Base-by-base conservation (phyloP, 306 rosid genomes). In the Cajanus cajan region DNA sequence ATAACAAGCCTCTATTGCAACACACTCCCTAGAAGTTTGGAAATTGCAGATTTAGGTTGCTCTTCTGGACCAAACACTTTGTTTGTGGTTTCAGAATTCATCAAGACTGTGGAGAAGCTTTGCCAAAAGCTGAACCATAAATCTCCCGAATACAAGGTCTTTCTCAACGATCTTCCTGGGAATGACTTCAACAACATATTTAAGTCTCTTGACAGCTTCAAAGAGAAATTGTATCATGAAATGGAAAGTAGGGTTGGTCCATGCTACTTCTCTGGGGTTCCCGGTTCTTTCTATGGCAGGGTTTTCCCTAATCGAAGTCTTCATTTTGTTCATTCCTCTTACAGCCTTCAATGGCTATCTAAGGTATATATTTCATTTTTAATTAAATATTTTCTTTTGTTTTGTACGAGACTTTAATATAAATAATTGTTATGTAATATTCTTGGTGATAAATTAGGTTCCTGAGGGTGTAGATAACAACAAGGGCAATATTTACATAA, bases 1-100 rank as follows among this genome's bases (percentile, higher is more conserved):
- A 67, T 85, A 62, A 70, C 50, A 0, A 48, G 24, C 6, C 71
- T 87, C 0, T 87, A 51, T 65, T 6, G 25, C 50, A 71, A 5
- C 51, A 72, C 6, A 48, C 25, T 55, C 4, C 70, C 84, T 0
- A 70, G 2, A 52, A 81, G 65, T 54, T 24, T 90, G n/a, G 77
- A 66, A 16, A 90, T 88, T 6, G 94, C 94, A 1, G 94, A 90
- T 33, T 47, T 90, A 68, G 94, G 94, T 31, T 90, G 94, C 10
- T 80, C 94, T 54, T 86, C 85, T 0, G 94, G 94, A 59, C 88
- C 92, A 18, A 88, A 90, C 82, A 83, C 92, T 21, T 52, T 88
- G 0, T 44, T 82, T 13, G 80, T 76, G 0, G 85, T 78, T 2
- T 80, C 84, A 13, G 83, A 88, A 28, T 8, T 73, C 8, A 76